A percentile compares a stretch with the other conserved stretches of the same genome.
Conservation (phyloP, 306 rosid species). For the Castanospermum australe region DNA sequence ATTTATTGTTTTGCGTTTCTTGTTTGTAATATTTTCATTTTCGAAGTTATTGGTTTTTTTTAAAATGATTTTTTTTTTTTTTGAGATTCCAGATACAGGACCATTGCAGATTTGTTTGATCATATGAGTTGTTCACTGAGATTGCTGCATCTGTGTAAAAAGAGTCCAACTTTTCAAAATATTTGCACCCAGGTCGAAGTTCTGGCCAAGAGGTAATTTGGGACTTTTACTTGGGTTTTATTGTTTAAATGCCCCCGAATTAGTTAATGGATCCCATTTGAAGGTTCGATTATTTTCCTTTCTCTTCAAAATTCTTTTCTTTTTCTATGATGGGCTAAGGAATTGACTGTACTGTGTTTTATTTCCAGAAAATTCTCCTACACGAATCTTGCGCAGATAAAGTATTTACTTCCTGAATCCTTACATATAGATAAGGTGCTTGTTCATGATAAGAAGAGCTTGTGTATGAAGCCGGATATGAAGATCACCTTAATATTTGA, state of each 20-base stretch:
- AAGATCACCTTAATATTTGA: constrained; percentile 53
- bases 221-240: constrained; percentile 3
- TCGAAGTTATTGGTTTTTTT: neutral
- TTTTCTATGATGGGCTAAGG: neutral
- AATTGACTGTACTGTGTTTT: constrained; percentile 19
- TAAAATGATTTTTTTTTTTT: neutral
- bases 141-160: constrained; percentile 51
- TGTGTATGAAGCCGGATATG: constrained; percentile 62
- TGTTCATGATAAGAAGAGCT: constrained; percentile 51
- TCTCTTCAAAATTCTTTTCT: neutral
- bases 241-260: neutral
- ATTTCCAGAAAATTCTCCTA: constrained; percentile 52
- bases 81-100: constrained; percentile 40
- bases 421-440: constrained; percentile 44
- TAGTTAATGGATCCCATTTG: neutral
- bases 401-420: constrained; percentile 63
- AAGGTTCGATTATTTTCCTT: neutral
- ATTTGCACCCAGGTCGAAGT: constrained; percentile 53
- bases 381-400: constrained; percentile 65
- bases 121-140: constrained; percentile 55
- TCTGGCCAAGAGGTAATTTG: constrained; percentile 49
- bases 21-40: neutral
- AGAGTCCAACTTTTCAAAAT: constrained; percentile 51
- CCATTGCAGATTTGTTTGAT: constrained; percentile 44
- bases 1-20: neutral